phyloP scores from a whole-genome alignment of 2,329 filamentous ascomycete species.

The Aspergillus awamori region DNA sequence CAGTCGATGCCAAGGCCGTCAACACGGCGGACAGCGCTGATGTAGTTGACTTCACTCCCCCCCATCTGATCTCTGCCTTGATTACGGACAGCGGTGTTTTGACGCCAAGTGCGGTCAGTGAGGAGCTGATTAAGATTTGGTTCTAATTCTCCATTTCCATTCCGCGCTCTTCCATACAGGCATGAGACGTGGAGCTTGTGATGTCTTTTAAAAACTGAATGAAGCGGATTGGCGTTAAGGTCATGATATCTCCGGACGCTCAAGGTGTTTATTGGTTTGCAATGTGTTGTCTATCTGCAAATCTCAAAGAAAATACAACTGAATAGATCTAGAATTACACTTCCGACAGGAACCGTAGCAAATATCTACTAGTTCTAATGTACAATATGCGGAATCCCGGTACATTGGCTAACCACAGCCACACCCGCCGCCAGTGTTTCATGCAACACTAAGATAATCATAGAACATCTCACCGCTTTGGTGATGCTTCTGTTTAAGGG shows the following conservation, averaged over 20 bases:
- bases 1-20: slow-evolving; percentile 19
- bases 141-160: slow-evolving; percentile 12
- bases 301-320: background rate
- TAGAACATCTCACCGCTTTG: too few relatives aligned
- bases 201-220: slow-evolving; percentile 7
- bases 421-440: too few relatives aligned
- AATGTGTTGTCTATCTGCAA: slow-evolving; percentile 3
- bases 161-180: background rate
- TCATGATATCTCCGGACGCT: slow-evolving; percentile 12
- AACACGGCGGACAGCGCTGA: slow-evolving; percentile 34
- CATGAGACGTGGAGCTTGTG: slow-evolving; percentile 2
- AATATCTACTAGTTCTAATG: too few relatives aligned
- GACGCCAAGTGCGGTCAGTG: slow-evolving; percentile 66
- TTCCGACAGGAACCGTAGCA: too few relatives aligned
- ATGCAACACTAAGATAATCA: too few relatives aligned
- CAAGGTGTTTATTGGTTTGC: slow-evolving; percentile 17
- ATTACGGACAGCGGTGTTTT: slow-evolving; percentile 67
- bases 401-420: too few relatives aligned
- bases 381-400: too few relatives aligned
- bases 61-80: slow-evolving; percentile 64
- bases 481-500: too few relatives aligned
- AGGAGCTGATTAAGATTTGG: slow-evolving; percentile 66
- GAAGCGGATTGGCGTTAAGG: slow-evolving; percentile 12
- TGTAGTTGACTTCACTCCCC: slow-evolving; percentile 57
- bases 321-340: slow-evolving; percentile 1